phyloP scores from a whole-genome alignment of 1,284 basidiomycete species.

The Ustilago crameri region DNA sequence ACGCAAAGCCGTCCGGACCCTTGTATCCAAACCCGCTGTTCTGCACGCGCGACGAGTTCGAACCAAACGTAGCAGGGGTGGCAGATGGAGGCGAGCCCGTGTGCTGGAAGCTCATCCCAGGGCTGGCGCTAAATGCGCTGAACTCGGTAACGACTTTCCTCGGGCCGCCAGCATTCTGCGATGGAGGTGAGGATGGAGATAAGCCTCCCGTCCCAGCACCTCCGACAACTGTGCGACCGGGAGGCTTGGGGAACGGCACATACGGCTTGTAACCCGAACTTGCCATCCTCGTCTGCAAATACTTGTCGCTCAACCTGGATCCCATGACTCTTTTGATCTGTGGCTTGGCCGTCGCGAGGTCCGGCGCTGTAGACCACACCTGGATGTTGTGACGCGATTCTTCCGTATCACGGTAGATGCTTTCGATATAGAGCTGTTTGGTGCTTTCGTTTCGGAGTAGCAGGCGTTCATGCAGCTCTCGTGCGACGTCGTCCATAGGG shows the following conservation, averaged over 20 bases:
- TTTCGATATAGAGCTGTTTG: slow-evolving; percentile 94
- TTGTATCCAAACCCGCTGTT: slow-evolving; percentile 40
- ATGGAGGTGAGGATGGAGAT: too few relatives aligned
- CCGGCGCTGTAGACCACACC: slow-evolving; percentile 81
- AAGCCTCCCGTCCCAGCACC: too few relatives aligned
- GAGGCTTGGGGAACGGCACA: slow-evolving; percentile 50
- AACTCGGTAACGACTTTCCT: slow-evolving; percentile 61
- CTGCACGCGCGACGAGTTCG: slow-evolving; percentile 22
- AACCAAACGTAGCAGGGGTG: slow-evolving; percentile 17
- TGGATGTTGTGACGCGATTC: slow-evolving; percentile 90
- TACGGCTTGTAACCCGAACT: slow-evolving; percentile 55
- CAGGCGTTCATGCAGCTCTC: slow-evolving; percentile 89
- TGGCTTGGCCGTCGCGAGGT: slow-evolving; percentile 80
- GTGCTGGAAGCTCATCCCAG: slow-evolving; percentile 57
- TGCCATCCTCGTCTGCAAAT: slow-evolving; percentile 53
- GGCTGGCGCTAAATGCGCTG: slow-evolving; percentile 55
- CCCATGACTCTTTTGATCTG: slow-evolving; percentile 77
- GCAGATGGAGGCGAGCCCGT: slow-evolving; percentile 40
- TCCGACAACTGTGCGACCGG: slow-evolving; percentile 23
- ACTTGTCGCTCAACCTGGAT: slow-evolving; percentile 63
- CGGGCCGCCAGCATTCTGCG: slow-evolving; percentile 18
- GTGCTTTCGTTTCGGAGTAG: slow-evolving; percentile 93
- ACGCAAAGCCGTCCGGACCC: slow-evolving; percentile 29
- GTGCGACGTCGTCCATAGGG: slow-evolving; percentile 90
- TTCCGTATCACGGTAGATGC: slow-evolving; percentile 75